Evolutionary conservation across 805 yeast species (phyloP).

Genomic region (Starmerella powellii): DNA sequence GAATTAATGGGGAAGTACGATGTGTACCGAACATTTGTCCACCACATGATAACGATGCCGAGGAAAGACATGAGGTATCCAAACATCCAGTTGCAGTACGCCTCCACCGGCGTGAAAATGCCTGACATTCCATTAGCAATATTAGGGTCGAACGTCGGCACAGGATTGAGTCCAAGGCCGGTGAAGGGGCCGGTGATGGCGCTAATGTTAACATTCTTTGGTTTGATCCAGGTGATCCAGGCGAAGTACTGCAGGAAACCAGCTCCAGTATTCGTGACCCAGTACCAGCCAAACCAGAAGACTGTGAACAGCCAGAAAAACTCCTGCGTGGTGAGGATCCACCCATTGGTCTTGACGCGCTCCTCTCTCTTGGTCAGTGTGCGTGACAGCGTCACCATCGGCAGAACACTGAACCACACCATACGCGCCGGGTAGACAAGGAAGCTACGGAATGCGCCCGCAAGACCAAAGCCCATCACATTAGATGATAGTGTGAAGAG

Average conservation of each 20-base stretch:
- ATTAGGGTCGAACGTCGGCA: constrained; percentile 38
- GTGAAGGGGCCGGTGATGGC: constrained; percentile 45
- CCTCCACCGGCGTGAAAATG: background rate
- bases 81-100: constrained; percentile 21
- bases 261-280: constrained; percentile 57
- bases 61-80: constrained; percentile 31
- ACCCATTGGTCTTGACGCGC: constrained; percentile 41
- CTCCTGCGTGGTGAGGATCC: constrained; percentile 43
- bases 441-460: constrained; percentile 50
- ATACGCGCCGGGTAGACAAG: constrained; percentile 41
- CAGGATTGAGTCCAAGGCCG: constrained; percentile 40
- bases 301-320: constrained; percentile 37
- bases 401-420: constrained; percentile 44
- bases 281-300: constrained; percentile 42
- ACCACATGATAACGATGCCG: constrained; percentile 30
- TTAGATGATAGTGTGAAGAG: constrained; percentile 44
- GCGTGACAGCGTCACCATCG: constrained; percentile 38
- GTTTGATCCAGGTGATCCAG: constrained; percentile 49
- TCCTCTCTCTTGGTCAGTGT: constrained; percentile 35
- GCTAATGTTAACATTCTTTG: constrained; percentile 42
- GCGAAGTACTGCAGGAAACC: constrained; percentile 48
- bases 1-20: constrained; percentile 43
- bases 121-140: background rate
- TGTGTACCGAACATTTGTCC: constrained; percentile 40
- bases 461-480: constrained; percentile 55